phyloP scores from a whole-genome alignment of 176 grass and related monocot genomes.

The Aegilops longissima region DNA sequence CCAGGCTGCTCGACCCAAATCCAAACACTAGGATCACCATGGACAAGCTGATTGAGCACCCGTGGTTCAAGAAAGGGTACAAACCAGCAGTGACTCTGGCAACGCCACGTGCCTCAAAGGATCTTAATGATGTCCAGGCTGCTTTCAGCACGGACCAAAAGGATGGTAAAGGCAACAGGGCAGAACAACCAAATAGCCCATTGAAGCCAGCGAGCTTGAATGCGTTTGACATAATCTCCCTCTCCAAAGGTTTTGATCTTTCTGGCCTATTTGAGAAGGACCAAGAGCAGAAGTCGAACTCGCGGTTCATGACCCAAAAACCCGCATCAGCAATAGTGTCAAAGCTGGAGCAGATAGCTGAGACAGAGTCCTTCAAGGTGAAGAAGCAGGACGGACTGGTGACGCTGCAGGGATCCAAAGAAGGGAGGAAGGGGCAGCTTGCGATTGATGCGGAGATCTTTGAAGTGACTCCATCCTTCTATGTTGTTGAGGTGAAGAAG shows the following conservation, averaged over 20 bases:
- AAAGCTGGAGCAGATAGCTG: constrained; percentile 85
- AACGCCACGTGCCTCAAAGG: constrained; percentile 31
- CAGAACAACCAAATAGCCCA: constrained; percentile 23
- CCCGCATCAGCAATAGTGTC: constrained; percentile 77
- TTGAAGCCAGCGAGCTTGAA: constrained; percentile 77
- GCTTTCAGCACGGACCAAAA: constrained; percentile 55
- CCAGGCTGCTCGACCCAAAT: constrained; percentile 73
- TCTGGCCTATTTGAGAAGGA: constrained; percentile 78
- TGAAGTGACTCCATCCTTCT: constrained; percentile 71
- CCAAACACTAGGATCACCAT: constrained; percentile 70
- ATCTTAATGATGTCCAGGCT: constrained; percentile 56
- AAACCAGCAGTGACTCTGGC: constrained; percentile 40
- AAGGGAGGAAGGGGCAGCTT: constrained; percentile 83
- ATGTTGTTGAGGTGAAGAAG: constrained; percentile 88
- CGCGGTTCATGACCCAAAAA: constrained; percentile 72
- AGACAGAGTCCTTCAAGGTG: constrained; percentile 73
- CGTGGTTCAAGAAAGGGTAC: constrained; percentile 87
- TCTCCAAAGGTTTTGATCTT: constrained; percentile 80
- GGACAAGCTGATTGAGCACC: constrained; percentile 58
- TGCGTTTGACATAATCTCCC: constrained; percentile 91
- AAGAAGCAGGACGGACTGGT: constrained; percentile 75
- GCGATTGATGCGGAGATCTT: constrained; percentile 85
- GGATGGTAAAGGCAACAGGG: constrained; percentile 2
- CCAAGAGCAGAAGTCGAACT: constrained; percentile 46
- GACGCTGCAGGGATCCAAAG: constrained; percentile 63